These are phyloP conservation scores for sorghum (Sorghum bicolor) DNA, from an alignment of 176 grass and related monocot species.

Conservation along the genomic window DNA sequence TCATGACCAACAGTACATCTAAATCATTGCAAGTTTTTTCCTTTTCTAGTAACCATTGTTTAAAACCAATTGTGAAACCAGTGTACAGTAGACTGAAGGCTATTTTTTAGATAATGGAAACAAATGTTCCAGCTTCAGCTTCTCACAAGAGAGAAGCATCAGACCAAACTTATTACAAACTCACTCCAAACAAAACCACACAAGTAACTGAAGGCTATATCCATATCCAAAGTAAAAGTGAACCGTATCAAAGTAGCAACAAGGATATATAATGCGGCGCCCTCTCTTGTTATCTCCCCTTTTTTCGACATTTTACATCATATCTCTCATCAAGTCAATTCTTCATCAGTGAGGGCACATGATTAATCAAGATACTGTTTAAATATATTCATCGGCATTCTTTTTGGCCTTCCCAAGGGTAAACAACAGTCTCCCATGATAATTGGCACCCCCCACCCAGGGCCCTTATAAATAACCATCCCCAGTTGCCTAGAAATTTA, in stretches of 20 bases:
- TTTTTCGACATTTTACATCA: background rate
- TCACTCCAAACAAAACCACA: too few species aligned
- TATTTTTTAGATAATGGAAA: too few species aligned
- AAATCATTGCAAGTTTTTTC: background rate
- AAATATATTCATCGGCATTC: background rate
- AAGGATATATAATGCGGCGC: background rate
- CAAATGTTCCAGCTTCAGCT: too few species aligned
- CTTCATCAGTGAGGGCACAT: background rate
- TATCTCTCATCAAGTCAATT: slow-evolving; percentile 1
- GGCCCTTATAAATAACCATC: slow-evolving; percentile 71
- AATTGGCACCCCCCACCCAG: background rate
- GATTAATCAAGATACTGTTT: background rate
- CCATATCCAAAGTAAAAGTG: slow-evolving; percentile 5
- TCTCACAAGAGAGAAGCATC: too few species aligned
- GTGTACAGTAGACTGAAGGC: background rate
- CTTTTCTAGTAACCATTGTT: background rate
- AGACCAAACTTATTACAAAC: too few species aligned
- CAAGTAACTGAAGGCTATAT: background rate
- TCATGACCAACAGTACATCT: background rate
- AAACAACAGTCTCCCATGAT: background rate
- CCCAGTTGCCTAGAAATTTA: slow-evolving; percentile 41
- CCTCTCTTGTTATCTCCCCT: background rate
- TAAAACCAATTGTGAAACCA: background rate
- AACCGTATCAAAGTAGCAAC: background rate
- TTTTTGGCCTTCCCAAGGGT: background rate